Evolutionary conservation across 2,329 filamentous ascomycete genomes (phyloP), one percentile per base, ranked within the genome.

Genomic region (Bimuria novae-zelandiae): DNA sequence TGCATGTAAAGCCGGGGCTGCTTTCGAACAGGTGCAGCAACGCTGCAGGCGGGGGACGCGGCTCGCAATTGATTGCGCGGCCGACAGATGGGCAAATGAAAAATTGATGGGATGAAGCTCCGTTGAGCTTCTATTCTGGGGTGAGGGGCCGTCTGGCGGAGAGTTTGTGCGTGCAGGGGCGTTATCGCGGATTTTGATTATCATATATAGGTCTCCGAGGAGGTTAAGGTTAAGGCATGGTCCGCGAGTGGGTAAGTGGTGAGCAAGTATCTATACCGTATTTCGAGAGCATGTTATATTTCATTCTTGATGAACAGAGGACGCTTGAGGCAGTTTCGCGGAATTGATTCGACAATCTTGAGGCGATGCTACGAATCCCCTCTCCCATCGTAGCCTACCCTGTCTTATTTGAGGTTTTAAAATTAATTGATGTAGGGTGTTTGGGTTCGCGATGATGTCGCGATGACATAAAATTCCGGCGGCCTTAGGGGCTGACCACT

Each of bases 121-220:
- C 32, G 43, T 51, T 25, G 17, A 45, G 22, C 33, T 52, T 54
- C 60, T 67, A 65, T 67, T 63, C 57, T 59, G 61, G 57, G 62
- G 54, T n/a, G 43, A 56, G 53, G 49, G 41, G 41, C 35, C 51
- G 36, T 22, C 30, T 19, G 40, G 46, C 23, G 42, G 14, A 30
- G 49, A 55, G 57, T 52, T 44, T 49, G 29, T 49, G 54, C 21
- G 32, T 49, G 47, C 42, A 55, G 47, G 51, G 40, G 54, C 51
- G 62, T 59, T 63, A 61, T 65, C 41, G 35, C 45, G 25, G 40
- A 43, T 35, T 52, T n/a, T 60, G 57, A 62, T 65, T 62, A 53
- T 60, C 62, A 61, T 56, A 62, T 67, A 65, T 65, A 65, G 58
- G 49, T 50, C 48, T 30, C 36, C 46, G 51, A 52, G 51, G 14